Base-by-base conservation (phyloP, 2,329 filamentous ascomycete species). In the Xylaria sp. region DNA sequence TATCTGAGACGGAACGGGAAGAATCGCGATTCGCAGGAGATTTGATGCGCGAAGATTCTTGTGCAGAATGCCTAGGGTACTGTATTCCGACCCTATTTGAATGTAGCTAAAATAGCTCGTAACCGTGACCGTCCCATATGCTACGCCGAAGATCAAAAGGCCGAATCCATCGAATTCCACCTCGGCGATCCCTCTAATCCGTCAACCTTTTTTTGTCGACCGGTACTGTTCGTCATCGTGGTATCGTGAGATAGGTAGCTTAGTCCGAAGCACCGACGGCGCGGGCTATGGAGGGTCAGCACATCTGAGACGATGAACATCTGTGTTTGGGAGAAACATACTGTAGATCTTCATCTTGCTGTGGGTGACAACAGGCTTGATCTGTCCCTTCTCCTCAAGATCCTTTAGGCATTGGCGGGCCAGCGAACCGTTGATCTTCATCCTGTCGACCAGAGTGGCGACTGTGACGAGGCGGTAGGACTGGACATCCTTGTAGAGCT, bases 401-500 rank as follows among this genome's bases (percentile, higher is more conserved):
- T 98, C 95, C 82, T 87, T 87, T 77, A 98, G 88, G 85, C 93
- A 95, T 86, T 89, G 87, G 81, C 96, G 91, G 77, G 96, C 96
- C 81, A 99, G 88, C 79, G 93, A 97, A 82, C 96, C 97, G 89
- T 99, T 99, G 89, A 99, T 97, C 94, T 99, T 99, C 85, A 99
- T 90, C 86, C 96, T 91, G 87, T 99, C 96, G 90, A 99, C 96
- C 81, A 99, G 94, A 80, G 93, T 95, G 81, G 96, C 94, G 81
- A 98, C 92, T 82, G 96, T 98, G 87, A 99, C 94, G 84, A 99
- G 94, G 82, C 96, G 94, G 92, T 98, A 99, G 75, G 96, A 97
- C 87, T 98, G 96, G 80, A 99, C 97, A 90, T 99, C 96, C 90
- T 99, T 99, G 90, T 97, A 92, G 85, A 99, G 94, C 89, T 97